A percentile compares a stretch with the other conserved stretches of the same genome.
Conservation (phyloP, 192 early-diverging fungal genomes). For the Helicostylum pulchrum region DNA sequence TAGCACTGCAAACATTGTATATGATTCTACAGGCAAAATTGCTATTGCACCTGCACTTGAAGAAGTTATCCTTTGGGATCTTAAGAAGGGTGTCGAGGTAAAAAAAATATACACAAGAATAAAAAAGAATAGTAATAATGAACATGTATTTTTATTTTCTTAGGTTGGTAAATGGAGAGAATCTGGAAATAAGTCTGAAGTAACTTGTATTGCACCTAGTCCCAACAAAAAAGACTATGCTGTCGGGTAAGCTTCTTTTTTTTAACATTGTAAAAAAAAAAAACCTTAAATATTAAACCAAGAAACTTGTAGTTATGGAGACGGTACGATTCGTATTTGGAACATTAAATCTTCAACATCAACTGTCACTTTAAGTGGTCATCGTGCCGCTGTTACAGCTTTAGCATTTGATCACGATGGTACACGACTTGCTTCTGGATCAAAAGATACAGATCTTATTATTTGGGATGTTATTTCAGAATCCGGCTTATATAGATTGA, state of each 20-base stretch:
- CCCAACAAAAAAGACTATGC: conserved; percentile 72
- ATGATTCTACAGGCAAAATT: conserved; percentile 65
- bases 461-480: conserved; percentile 95
- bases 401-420: conserved; percentile 80
- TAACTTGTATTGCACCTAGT: conserved; percentile 76
- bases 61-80: conserved; percentile 80
- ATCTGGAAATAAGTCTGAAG: conserved; percentile 76
- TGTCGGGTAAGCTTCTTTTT: conserved; percentile 62
- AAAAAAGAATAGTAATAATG: background rate
- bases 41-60: conserved; percentile 84
- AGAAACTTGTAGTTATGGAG: conserved; percentile 58
- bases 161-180: conserved; percentile 76
- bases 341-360: conserved; percentile 51
- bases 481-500: conserved; percentile 80
- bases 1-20: conserved; percentile 63
- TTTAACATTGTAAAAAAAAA: background rate
- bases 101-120: background rate
- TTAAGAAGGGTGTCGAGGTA: conserved; percentile 74
- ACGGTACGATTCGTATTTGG: conserved; percentile 94
- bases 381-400: conserved; percentile 81
- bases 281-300: background rate
- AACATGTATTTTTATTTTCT: background rate
- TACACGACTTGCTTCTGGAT: conserved; percentile 84
- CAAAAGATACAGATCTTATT: conserved; percentile 91
- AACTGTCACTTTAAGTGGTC: conserved; percentile 84